Percentiles rank a stretch among this genome's conserved stretches.
Conservation (phyloP, 768 basidiomycete genomes). For the Pholiota microspora region DNA sequence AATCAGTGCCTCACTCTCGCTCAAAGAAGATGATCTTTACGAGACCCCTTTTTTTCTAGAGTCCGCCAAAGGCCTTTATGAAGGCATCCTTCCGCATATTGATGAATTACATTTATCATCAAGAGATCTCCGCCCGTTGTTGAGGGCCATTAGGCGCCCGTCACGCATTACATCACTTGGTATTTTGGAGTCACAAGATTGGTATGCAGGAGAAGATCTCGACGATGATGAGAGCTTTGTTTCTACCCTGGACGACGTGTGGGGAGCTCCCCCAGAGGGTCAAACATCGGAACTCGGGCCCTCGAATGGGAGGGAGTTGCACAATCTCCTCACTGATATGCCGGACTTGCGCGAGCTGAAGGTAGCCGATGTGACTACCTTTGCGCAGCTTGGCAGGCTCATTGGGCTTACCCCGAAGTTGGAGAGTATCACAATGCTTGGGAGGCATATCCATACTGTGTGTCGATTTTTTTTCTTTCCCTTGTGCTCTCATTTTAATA, state of each 20-base stretch:
- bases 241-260: conserved; percentile 14
- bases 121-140: conserved; percentile 3
- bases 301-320: neutral
- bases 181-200: conserved; percentile 12
- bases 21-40: conserved; percentile 4
- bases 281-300: neutral
- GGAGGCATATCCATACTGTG: neutral
- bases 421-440: conserved; percentile 5
- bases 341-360: conserved; percentile 7
- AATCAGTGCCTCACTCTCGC: conserved; percentile 9
- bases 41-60: conserved; percentile 11
- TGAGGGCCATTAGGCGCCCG: conserved; percentile 8
- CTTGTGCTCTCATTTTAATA: neutral
- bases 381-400: conserved; percentile 11
- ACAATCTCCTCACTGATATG: conserved; percentile 6
- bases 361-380: conserved; percentile 1
- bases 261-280: conserved; percentile 7
- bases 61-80: neutral
- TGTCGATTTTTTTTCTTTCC: neutral
- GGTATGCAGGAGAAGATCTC: conserved; percentile 6
- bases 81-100: conserved; percentile 9
- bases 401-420: conserved; percentile 8
- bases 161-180: conserved; percentile 2
- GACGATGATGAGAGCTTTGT: conserved; percentile 9
- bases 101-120: conserved; percentile 2